Evolutionary conservation across 805 yeast genomes (phyloP).

Genomic region (Candida chauliodis): DNA sequence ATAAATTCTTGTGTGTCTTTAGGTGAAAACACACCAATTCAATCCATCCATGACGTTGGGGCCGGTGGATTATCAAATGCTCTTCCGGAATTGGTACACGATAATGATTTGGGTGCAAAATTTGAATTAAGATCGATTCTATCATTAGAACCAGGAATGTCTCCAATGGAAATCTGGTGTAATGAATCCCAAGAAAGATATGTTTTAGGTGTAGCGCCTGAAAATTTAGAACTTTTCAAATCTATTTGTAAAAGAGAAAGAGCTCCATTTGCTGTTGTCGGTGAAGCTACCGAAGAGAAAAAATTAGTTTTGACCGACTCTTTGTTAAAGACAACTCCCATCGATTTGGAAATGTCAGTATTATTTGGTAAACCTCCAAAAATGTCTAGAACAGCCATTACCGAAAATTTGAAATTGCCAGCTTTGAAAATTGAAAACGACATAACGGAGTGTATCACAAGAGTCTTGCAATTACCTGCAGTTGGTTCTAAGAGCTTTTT

Average conservation of each 20-base stretch:
- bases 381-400: slow-evolving; percentile 72
- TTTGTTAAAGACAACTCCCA: slow-evolving; percentile 76
- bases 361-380: slow-evolving; percentile 97
- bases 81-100: slow-evolving; percentile 95
- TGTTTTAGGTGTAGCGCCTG: slow-evolving; percentile 86
- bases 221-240: slow-evolving; percentile 67
- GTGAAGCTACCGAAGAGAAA: slow-evolving; percentile 85
- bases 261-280: slow-evolving; percentile 94
- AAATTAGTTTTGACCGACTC: slow-evolving; percentile 78
- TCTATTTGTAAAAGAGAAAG: slow-evolving; percentile 90
- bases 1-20: slow-evolving; percentile 89
- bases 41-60: slow-evolving; percentile 97
- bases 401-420: slow-evolving; percentile 55
- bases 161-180: slow-evolving; percentile 99
- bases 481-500: slow-evolving; percentile 94
- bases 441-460: slow-evolving; percentile 63
- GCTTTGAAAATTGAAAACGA: slow-evolving; percentile 30
- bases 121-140: slow-evolving; percentile 90
- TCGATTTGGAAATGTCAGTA: slow-evolving; percentile 92
- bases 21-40: slow-evolving; percentile 74
- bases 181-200: slow-evolving; percentile 98
- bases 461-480: slow-evolving; percentile 85
- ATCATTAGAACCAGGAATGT: slow-evolving; percentile 94
- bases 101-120: slow-evolving; percentile 89
- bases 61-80: slow-evolving; percentile 99